Evolutionary conservation across 1,284 basidiomycete genomes (phyloP).

Genomic region (Ustilago xerochloae): DNA sequence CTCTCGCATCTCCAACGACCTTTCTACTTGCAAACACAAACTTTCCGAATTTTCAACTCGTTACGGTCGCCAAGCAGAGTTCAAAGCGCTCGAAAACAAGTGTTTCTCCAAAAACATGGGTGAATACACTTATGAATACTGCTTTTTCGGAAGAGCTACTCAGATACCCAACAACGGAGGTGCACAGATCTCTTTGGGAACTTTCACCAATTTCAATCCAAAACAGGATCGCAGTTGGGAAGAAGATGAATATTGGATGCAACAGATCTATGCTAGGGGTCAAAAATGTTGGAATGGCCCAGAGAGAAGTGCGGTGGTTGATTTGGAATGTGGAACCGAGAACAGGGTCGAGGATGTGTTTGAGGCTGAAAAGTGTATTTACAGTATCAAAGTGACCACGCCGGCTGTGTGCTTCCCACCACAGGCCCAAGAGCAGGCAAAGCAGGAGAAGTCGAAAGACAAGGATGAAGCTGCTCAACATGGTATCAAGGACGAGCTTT

Average conservation of each 20-base stretch:
- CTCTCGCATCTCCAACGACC: constrained; percentile 71
- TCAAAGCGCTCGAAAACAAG: constrained; percentile 88
- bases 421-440: too few relatives aligned
- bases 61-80: constrained; percentile 87
- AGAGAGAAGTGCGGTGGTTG: constrained; percentile 81
- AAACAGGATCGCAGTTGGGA: constrained; percentile 78
- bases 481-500: constrained; percentile 27
- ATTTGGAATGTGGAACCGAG: constrained; percentile 84
- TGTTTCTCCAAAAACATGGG: constrained; percentile 85
- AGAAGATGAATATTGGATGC: constrained; percentile 79
- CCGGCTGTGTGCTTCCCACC: constrained; percentile 81
- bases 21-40: constrained; percentile 71
- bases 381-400: constrained; percentile 84
- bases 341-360: constrained; percentile 84
- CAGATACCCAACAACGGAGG: constrained; percentile 90
- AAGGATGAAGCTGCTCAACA: not conserved
- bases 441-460: constrained; percentile 2
- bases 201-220: constrained; percentile 71
- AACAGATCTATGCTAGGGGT: constrained; percentile 84
- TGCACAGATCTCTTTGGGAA: constrained; percentile 81
- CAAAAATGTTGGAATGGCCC: constrained; percentile 96
- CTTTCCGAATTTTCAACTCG: constrained; percentile 74
- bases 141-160: constrained; percentile 85
- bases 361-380: constrained; percentile 95
- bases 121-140: constrained; percentile 98